Percentiles rank a stretch among this genome's conserved stretches.
phyloP scores from a whole-genome alignment of 768 basidiomycete genomes.

The Trichaptum fuscoviolaceum region DNA sequence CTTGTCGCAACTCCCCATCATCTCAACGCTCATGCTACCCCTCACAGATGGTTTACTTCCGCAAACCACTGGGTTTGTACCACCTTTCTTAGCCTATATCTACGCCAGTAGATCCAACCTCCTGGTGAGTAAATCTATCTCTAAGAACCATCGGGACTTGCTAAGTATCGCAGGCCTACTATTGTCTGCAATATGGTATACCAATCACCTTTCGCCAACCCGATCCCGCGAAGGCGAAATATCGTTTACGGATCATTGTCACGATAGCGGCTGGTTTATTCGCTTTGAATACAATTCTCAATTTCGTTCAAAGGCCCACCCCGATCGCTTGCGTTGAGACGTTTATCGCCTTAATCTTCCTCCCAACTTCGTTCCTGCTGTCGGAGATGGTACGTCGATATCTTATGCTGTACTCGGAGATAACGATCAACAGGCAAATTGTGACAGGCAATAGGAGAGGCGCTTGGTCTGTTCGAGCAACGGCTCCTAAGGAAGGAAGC shows the following conservation, averaged over 20 bases:
- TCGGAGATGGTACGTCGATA: neutral
- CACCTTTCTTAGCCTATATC: neutral
- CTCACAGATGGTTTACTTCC: neutral
- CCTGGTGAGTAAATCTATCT: neutral
- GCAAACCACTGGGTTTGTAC: neutral
- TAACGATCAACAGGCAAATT: neutral
- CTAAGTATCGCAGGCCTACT: neutral
- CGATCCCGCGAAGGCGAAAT: neutral
- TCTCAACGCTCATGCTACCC: neutral
- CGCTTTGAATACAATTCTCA: neutral
- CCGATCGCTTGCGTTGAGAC: neutral
- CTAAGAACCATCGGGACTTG: neutral
- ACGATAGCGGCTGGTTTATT: neutral
- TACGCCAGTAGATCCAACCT: neutral
- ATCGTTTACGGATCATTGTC: neutral
- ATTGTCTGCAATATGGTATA: neutral
- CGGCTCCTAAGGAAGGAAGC: neutral
- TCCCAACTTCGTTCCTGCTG: neutral
- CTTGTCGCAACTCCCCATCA: neutral
- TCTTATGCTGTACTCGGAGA: neutral
- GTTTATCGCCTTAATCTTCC: neutral
- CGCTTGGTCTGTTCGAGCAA: neutral
- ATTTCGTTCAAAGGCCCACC: neutral
- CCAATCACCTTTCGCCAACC: neutral
- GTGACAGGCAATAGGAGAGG: neutral